phyloP scores from a whole-genome alignment of 1,284 basidiomycete species.

The Cutaneotrichosporon sp. region DNA sequence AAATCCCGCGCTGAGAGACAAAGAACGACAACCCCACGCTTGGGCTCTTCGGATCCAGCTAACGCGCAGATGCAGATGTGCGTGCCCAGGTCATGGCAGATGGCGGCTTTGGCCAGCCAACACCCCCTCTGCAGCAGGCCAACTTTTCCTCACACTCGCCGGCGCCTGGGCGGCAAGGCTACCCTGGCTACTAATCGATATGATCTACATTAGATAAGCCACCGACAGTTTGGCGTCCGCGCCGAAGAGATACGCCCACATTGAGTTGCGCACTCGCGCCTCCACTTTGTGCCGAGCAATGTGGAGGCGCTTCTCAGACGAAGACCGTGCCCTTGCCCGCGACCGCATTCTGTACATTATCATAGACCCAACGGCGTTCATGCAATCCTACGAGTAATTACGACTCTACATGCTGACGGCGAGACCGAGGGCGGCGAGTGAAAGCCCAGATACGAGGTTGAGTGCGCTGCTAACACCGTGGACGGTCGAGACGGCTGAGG shows the following conservation, averaged over 20 bases:
- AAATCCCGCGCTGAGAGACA: not conserved
- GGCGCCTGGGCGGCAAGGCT: not conserved
- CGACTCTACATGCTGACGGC: conserved; percentile 51
- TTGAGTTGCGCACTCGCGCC: not conserved
- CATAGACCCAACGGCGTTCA: conserved; percentile 3
- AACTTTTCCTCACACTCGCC: not conserved
- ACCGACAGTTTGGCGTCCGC: not conserved
- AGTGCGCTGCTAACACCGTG: conserved; percentile 63
- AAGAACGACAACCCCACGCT: conserved; percentile 34
- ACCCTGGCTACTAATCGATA: not conserved
- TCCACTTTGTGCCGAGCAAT: too few relatives aligned
- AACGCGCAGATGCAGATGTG: conserved; percentile 39
- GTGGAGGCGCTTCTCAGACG: not conserved
- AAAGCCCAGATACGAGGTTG: conserved; percentile 64
- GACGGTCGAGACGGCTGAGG: conserved; percentile 63
- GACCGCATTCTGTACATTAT: conserved; percentile 3
- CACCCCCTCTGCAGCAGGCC: conserved; percentile 32
- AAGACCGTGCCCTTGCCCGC: not conserved
- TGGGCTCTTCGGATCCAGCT: not conserved
- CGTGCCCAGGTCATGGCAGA: conserved; percentile 33
- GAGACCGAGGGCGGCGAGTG: conserved; percentile 68
- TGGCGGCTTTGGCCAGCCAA: conserved; percentile 1
- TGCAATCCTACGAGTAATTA: not conserved
- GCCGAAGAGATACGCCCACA: not conserved
- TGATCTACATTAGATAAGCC: not conserved